Conservation (phyloP, 345 rosid genomes). For the Bretschneidera sinensis region DNA sequence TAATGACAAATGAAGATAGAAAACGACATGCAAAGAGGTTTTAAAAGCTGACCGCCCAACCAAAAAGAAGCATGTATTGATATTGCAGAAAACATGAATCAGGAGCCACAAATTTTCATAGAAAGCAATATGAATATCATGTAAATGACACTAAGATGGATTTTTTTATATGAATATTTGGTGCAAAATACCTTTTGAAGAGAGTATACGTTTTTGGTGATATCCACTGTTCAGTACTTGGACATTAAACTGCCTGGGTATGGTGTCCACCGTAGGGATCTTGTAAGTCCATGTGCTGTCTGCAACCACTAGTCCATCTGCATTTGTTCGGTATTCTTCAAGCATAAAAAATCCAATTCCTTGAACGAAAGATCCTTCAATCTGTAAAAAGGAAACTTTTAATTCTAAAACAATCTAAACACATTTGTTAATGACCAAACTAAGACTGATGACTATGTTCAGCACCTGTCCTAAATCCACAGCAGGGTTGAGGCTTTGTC, state of each 20-base stretch:
- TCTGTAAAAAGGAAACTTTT: constrained; percentile 35
- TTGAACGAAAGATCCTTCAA: constrained; percentile 94
- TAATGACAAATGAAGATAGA: no score
- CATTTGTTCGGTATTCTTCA: constrained; percentile 70
- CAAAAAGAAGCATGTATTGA: no score
- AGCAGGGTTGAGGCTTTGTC: constrained; percentile 92
- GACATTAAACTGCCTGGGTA: constrained; percentile 77
- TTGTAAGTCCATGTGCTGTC: constrained; percentile 92
- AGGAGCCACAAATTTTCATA: no score
- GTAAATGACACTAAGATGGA: no score
- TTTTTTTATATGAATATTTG: no score
- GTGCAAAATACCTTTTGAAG: constrained; percentile 94
- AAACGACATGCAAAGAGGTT: no score
- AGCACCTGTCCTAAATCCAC: constrained; percentile 98
- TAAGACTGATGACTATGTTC: no score
- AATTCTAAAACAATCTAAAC: background rate
- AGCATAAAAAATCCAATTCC: constrained; percentile 92
- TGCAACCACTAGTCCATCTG: constrained; percentile 61
- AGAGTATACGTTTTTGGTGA: constrained; percentile 67
- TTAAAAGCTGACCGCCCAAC: no score
- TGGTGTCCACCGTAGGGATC: constrained; percentile 85
- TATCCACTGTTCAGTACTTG: constrained; percentile 70
- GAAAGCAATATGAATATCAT: no score
- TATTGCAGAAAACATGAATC: no score
- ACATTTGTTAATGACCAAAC: no score